Conservation (phyloP, 2,329 filamentous ascomycete genomes). For the Penicillium thymicola region DNA sequence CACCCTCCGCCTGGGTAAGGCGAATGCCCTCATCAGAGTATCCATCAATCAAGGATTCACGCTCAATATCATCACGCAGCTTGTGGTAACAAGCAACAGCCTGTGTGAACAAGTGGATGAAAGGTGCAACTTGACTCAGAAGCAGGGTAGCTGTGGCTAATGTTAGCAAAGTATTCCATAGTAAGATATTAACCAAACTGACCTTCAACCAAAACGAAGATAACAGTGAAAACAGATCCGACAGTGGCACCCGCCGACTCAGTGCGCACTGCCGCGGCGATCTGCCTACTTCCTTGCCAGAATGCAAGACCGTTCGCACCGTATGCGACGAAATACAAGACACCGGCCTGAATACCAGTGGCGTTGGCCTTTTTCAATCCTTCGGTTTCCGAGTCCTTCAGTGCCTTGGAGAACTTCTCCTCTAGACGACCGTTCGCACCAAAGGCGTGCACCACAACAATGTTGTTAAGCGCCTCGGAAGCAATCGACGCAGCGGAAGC, state of each 20-base stretch:
- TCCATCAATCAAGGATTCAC: constrained; percentile 47
- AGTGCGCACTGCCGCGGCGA: constrained; percentile 39
- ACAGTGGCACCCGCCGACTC: constrained; percentile 27
- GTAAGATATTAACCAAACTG: background rate
- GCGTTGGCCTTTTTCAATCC: constrained; percentile 59
- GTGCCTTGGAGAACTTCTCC: constrained; percentile 54
- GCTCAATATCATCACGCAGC: constrained; percentile 57
- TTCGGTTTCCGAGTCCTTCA: constrained; percentile 50
- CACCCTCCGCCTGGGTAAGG: constrained; percentile 25
- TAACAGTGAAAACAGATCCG: constrained; percentile 38
- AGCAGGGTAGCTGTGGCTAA: constrained; percentile 32
- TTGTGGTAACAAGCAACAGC: constrained; percentile 56
- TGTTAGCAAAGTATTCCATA: constrained; percentile 10
- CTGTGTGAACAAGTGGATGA: constrained; percentile 48
- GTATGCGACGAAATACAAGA: constrained; percentile 66
- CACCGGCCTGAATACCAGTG: constrained; percentile 57
- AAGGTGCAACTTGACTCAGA: constrained; percentile 40
- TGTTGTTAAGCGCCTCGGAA: constrained; percentile 59
- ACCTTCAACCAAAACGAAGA: constrained; percentile 41
- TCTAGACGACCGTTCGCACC: constrained; percentile 59
- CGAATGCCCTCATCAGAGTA: constrained; percentile 22
- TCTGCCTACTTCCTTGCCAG: constrained; percentile 61
- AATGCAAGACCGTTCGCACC: constrained; percentile 65
- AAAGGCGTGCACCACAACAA: constrained; percentile 63
- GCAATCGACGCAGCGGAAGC: constrained; percentile 61